Conservation (phyloP, 768 basidiomycete species). For the Russula sp. region DNA sequence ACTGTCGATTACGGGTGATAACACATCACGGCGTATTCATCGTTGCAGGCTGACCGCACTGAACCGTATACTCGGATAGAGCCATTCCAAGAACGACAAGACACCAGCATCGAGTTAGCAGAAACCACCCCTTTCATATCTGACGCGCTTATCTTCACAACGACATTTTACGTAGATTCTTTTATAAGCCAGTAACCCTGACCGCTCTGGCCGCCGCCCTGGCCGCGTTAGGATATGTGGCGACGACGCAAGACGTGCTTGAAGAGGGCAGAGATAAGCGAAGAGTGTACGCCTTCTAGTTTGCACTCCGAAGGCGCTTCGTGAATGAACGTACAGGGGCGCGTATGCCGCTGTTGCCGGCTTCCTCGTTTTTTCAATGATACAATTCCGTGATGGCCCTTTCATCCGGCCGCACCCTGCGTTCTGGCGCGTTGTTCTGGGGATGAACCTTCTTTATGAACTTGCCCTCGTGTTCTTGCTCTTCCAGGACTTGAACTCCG, state of each 20-base stretch:
- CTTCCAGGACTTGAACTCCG: conserved; percentile 77
- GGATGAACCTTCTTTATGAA: conserved; percentile 79
- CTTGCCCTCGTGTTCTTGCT: conserved; percentile 77
- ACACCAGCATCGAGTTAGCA: conserved; percentile 71
- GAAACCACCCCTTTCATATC: conserved; percentile 29
- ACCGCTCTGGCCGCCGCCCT: conserved; percentile 65
- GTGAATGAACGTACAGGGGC: conserved; percentile 43
- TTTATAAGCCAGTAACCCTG: conserved; percentile 79
- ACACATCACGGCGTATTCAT: conserved; percentile 14
- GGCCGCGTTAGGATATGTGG: conserved; percentile 69
- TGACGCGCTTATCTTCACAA: conserved; percentile 8
- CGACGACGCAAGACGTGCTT: conserved; percentile 77
- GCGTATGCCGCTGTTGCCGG: conserved; percentile 67
- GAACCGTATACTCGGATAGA: conserved; percentile 78
- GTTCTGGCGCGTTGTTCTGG: conserved; percentile 76
- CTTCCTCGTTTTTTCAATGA: conserved; percentile 77
- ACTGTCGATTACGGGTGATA: conserved; percentile 2
- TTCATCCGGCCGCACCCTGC: conserved; percentile 85
- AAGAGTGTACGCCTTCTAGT: conserved; percentile 52
- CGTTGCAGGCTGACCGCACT: conserved; percentile 65
- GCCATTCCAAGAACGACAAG: conserved; percentile 78
- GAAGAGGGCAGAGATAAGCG: conserved; percentile 79
- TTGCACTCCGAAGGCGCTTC: neutral
- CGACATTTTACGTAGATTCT: conserved; percentile 50
- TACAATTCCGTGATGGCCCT: conserved; percentile 87